Conservation (phyloP, 345 rosid species). For the Anacardium occidentale region DNA sequence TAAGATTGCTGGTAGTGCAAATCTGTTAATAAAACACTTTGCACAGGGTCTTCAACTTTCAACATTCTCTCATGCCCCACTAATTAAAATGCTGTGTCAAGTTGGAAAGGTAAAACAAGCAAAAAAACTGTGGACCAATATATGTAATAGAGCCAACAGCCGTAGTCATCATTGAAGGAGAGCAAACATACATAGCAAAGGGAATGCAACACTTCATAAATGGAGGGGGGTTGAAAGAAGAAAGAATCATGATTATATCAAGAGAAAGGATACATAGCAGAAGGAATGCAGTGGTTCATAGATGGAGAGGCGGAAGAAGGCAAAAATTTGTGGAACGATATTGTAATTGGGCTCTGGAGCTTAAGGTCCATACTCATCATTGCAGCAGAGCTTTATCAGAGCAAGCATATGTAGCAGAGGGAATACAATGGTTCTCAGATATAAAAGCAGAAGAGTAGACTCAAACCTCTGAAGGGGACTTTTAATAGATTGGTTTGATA, state of each 20-base stretch:
- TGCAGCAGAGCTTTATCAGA: too few species aligned
- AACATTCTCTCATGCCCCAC: conserved; percentile 24
- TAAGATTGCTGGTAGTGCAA: conserved; percentile 30
- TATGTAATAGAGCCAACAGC: conserved; percentile 28
- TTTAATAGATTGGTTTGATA: too few species aligned
- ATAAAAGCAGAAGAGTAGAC: too few species aligned
- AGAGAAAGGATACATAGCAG: conserved; percentile 22
- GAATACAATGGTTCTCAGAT: too few species aligned
- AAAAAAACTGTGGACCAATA: conserved; percentile 29
- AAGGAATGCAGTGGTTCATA: conserved; percentile 36
- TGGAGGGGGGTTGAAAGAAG: too few species aligned
- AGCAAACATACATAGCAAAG: too few species aligned
- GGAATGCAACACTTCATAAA: conserved; percentile 8
- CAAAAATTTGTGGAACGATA: too few species aligned
- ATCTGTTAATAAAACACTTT: conserved; percentile 37
- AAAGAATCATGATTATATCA: background rate
- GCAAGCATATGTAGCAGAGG: too few species aligned
- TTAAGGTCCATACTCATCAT: too few species aligned
- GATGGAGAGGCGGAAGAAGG: background rate
- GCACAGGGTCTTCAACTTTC: conserved; percentile 38
- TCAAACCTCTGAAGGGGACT: too few species aligned
- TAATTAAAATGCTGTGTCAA: conserved; percentile 31
- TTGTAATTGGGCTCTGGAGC: too few species aligned
- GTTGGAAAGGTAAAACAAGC: conserved; percentile 37
- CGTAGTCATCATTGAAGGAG: too few species aligned